Evolutionary conservation across 805 yeast species (phyloP), one percentile per base, ranked within the genome.

Genomic region (Myxozyma neotropica): DNA sequence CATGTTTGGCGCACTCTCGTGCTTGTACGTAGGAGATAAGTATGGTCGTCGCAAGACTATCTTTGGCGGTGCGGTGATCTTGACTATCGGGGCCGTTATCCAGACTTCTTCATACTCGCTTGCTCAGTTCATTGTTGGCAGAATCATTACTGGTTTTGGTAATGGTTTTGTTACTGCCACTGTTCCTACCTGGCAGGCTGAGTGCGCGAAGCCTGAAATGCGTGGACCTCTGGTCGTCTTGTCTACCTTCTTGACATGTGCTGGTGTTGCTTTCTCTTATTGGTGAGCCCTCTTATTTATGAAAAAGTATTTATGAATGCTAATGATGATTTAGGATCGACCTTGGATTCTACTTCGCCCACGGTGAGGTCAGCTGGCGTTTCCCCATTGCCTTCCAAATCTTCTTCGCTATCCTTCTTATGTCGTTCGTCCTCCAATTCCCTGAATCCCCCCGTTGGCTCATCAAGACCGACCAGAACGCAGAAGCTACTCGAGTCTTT

Each of bases 371-470:
- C 23, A 77, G 84, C 17, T 88, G 93, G 92, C 83, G 95, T 77
- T 80, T 88, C 73, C 94, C 95, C 15, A 81, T 88, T 62, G 87
- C 89, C 1, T 76, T 87, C 70, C 96, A 88, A 76, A 77, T 82
- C 57, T 63, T 86, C 43, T 85, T 87, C 69, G 58, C 89, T 53
- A 73, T 87, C 44, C 72, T 86, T 53, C 75, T 88, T 83, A 86
- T 61, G 53, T 73, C 49, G 27, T 75, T 78, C 31, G 70, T 77
- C 44, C 69, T 82, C 43, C 81, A 83, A 44, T 74, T 92, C 27
- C 97, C 98, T 0, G 97, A 92, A 73, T 84, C 93, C 49, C 97
- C 97, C 0, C 79, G 97, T 63, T 93, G 81, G 76, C 84, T 82
- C 70, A 89, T 92, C 8, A 84, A 84, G 68, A 84, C 86, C 66